Base-by-base conservation (phyloP, 345 rosid species). In the Corymbia maculata region DNA sequence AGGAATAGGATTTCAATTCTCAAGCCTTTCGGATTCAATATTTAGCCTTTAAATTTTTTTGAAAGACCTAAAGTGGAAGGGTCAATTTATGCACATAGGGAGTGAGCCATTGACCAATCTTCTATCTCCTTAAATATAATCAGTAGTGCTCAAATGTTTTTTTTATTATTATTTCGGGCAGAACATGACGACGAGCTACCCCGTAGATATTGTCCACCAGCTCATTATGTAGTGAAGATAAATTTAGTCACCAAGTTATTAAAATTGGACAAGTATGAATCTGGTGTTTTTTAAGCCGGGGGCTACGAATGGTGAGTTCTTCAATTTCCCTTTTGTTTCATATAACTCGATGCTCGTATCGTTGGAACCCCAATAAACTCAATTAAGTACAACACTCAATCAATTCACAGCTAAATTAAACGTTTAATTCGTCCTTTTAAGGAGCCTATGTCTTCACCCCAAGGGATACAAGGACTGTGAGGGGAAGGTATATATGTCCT, bases 191-290 rank as follows among this genome's bases (percentile, higher is more conserved):
- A 2, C 4, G 4, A 17, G 0, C 7, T 17, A 0, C 1, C 4
- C 9, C 4, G 0, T 17, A 7, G 24, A 52, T 51, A 15, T 4
- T 0, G 3, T 55, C 61, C 13, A 55, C 61, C 28, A 22, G 0
- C 9, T 57, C 64, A 57, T 57, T 57, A 22, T 22, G 5, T 0
- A 57, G 12, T 57, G 64, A 1, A 57, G 28, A 22, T 57, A 22
- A 9, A 57, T 4, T 0, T 26, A 0, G 59, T 57, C 21, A 0
- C 0, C 0, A 12, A 21, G 22, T 57, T 57, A 22, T 22, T 22
- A 22, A 0, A 9, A 0, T 9, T 57, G 0, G 3, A 0, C 3
- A 22, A 0, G 13, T 57, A 57, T 4, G 0, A 22, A 21, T 57
- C 0, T 12, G 64, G 64, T 57, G 6, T 57, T 21, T 57, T 57